Evolutionary conservation across 176 grass and related monocot species (phyloP).

Genomic region (Poa annua): DNA sequence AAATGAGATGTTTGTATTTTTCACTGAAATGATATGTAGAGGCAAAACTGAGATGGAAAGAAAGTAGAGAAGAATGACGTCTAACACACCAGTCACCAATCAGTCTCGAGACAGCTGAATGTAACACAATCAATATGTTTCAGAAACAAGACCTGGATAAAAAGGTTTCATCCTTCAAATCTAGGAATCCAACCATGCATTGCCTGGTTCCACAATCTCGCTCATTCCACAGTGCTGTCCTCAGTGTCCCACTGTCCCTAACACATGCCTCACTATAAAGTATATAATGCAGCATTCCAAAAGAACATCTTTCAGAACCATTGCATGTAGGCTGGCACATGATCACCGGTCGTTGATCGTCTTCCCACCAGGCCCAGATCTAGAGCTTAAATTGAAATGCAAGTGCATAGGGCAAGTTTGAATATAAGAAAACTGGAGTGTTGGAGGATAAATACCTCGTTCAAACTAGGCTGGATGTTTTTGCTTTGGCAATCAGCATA

Average conservation of each 20-base stretch:
- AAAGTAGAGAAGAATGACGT: neutral
- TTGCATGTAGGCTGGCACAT: neutral
- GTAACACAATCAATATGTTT: slow-evolving; percentile 45
- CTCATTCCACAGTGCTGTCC: slow-evolving; percentile 35
- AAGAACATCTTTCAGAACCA: neutral
- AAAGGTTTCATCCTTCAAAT: slow-evolving; percentile 17
- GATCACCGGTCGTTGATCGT: neutral
- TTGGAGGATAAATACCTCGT: neutral
- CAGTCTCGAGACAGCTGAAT: neutral
- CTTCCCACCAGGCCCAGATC: neutral
- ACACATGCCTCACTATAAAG: neutral
- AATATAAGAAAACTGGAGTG: neutral
- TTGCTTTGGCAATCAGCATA: neutral
- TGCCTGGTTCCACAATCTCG: slow-evolving; percentile 31
- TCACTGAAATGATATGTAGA: neutral
- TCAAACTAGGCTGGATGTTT: neutral
- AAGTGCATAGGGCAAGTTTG: neutral
- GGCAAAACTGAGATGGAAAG: neutral
- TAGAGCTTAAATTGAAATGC: neutral
- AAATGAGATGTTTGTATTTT: neutral
- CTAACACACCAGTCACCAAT: neutral
- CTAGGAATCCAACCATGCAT: slow-evolving; percentile 32
- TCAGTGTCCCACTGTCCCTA: slow-evolving; percentile 35
- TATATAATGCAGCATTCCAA: slow-evolving; percentile 17
- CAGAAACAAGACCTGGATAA: slow-evolving; percentile 35